A percentile compares a stretch with the other conserved stretches of the same genome.
Conservation (phyloP, 306 rosid species). For the Potentilla sterilis region DNA sequence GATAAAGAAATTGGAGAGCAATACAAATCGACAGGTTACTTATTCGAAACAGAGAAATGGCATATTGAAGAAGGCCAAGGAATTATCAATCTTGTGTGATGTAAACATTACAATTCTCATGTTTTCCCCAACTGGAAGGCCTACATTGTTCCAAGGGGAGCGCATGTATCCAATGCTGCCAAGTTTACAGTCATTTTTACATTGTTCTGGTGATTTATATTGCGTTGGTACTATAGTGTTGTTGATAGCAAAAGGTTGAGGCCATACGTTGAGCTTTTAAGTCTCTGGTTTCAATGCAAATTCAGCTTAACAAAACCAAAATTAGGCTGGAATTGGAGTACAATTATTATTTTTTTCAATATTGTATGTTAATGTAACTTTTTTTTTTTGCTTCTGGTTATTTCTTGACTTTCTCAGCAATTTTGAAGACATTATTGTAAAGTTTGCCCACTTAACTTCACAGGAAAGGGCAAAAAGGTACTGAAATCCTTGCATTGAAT, state of each 20-base stretch:
- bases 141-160: slow-evolving; percentile 64
- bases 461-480: slow-evolving; percentile 83
- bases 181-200: not conserved
- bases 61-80: slow-evolving; percentile 65
- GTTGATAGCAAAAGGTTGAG: not conserved
- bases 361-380: too few species aligned
- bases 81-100: slow-evolving; percentile 74
- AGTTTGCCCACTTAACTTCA: slow-evolving; percentile 61
- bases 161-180: slow-evolving; percentile 43
- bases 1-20: slow-evolving; percentile 77
- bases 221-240: not conserved
- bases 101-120: slow-evolving; percentile 62
- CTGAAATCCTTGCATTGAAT: slow-evolving; percentile 2
- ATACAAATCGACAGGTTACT: slow-evolving; percentile 65
- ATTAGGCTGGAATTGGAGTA: not conserved
- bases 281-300: not conserved
- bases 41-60: slow-evolving; percentile 68
- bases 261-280: not conserved
- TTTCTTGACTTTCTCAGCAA: too few species aligned
- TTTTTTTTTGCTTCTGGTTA: too few species aligned
- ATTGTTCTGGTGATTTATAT: not conserved
- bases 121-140: slow-evolving; percentile 76
- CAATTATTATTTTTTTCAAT: not conserved
- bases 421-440: slow-evolving; percentile 66
- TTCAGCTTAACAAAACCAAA: not conserved